Conservation (phyloP, 2,329 filamentous ascomycete genomes). For the Epichloe aotearoae region DNA sequence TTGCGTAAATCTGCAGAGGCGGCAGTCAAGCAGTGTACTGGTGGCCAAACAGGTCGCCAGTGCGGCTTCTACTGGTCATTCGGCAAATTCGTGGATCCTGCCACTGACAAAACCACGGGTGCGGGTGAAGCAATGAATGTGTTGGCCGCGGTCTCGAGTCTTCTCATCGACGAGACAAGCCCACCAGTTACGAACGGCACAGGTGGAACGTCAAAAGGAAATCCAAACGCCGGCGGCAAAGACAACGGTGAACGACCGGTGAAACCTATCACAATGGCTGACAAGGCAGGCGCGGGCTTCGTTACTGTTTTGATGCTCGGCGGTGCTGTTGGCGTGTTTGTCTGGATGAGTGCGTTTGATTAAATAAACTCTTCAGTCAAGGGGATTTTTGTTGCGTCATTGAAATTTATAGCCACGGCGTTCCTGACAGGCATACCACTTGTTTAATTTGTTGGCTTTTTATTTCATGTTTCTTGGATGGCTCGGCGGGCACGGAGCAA, state of each 20-base stretch:
- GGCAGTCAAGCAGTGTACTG: constrained; percentile 49
- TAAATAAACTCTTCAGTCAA: constrained; percentile 5
- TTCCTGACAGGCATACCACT: not conserved
- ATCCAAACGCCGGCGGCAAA: constrained; percentile 26
- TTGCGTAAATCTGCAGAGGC: constrained; percentile 44
- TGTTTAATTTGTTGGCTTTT: no score
- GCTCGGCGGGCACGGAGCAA: not conserved
- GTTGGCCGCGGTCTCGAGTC: constrained; percentile 37
- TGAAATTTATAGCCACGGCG: not conserved
- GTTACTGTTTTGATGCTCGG: constrained; percentile 31
- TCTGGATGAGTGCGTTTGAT: constrained; percentile 35
- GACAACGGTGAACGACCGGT: constrained; percentile 14
- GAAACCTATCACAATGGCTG: constrained; percentile 27
- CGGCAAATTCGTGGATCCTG: constrained; percentile 29
- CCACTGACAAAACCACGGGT: constrained; percentile 39
- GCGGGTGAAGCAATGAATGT: constrained; percentile 48
- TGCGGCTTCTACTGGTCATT: constrained; percentile 53
- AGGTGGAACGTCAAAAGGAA: constrained; percentile 36
- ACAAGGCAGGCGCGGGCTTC: constrained; percentile 35
- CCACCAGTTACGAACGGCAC: constrained; percentile 31
- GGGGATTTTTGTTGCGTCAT: not conserved
- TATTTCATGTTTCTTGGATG: not conserved
- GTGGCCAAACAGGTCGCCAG: constrained; percentile 40
- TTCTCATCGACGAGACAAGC: constrained; percentile 28
- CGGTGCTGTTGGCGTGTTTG: constrained; percentile 28